Base-by-base conservation (phyloP, 208 protist species). In the Leishmania aethiopica region DNA sequence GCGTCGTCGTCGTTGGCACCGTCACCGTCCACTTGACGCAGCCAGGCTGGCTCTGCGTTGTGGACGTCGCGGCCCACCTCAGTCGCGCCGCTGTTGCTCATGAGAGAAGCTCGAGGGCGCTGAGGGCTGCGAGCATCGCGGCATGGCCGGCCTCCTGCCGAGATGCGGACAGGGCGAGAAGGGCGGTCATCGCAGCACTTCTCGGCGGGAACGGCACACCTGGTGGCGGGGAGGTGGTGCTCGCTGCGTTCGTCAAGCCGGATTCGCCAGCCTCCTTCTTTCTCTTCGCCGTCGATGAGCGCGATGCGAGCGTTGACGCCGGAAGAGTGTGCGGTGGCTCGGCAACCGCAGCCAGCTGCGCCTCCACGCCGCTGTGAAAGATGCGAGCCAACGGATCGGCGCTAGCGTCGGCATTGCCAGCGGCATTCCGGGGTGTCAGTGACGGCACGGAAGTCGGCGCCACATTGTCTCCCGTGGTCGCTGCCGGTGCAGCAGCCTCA, bases 111-210 rank as follows among this genome's bases (percentile, higher is more conserved):
- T 72, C 77, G 17, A 85, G 77, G 2, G 77, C 55, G 37, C 51
- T 79, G 3, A 85, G 69, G 19, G 82, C 82, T 1, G 82, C 47
- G 49, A 81, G 69, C 82, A 85, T 81, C 60, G 82, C 82, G 10
- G 77, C 51, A 7, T 13, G 35, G 28, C 77, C 77, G 5, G 82
- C 70, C 45, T 62, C 60, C 57, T 55, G 17, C 37, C 82, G 78
- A 19, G 82, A 49, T 2, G 82, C 62, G 25, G 77, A 71, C 51
- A 67, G 13, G n/a, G 77, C 69, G 55, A 85, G 72, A 75, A 85
- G 55, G 10, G 71, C 69, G 8, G 25, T 17, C 40, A 53, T 78
- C n/a, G 82, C 13, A 35, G 77, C 53, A 28, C 77, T 79, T 10
- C 47, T 62, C 49, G 77, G 60, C 11, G 67, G 67, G 17, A 32